Percentiles rank a stretch among this genome's conserved stretches.
Conservation (phyloP, 352 stramenopile species). For the Thraustotheca clavata region DNA sequence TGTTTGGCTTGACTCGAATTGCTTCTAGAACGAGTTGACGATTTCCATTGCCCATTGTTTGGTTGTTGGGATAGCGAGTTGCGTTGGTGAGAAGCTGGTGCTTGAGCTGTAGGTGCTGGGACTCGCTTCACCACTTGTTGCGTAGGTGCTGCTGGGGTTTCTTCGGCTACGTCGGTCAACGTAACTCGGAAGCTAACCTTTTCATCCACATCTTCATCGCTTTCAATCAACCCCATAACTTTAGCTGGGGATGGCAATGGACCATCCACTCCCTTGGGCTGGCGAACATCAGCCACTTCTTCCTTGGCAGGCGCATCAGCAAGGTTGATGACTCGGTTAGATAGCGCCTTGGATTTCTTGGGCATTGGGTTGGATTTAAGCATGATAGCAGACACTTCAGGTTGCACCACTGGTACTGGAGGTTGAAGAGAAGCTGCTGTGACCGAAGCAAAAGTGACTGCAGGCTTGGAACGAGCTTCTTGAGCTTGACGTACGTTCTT, state of each 20-base stretch:
- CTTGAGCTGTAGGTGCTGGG: background rate
- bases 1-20: conserved; percentile 3
- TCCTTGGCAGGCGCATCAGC: conserved; percentile 23
- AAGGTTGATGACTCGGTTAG: conserved; percentile 21
- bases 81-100: background rate
- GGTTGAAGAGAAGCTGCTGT: conserved; percentile 20
- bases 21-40: background rate
- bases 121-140: background rate
- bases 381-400: conserved; percentile 33
- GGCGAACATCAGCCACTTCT: conserved; percentile 31
- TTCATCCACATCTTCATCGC: conserved; percentile 37
- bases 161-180: conserved; percentile 26
- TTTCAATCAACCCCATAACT: conserved; percentile 68
- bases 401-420: conserved; percentile 4
- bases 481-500: conserved; percentile 40
- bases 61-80: conserved; percentile 12
- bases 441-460: conserved; percentile 28
- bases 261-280: conserved; percentile 72
- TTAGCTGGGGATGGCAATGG: conserved; percentile 55
- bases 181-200: conserved; percentile 82
- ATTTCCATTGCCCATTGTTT: background rate
- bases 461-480: conserved; percentile 44
- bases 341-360: conserved; percentile 19
- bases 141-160: background rate
- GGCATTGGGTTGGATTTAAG: conserved; percentile 26